phyloP scores from a whole-genome alignment of 2,329 filamentous ascomycete genomes.

The Paraphoma sp. region DNA sequence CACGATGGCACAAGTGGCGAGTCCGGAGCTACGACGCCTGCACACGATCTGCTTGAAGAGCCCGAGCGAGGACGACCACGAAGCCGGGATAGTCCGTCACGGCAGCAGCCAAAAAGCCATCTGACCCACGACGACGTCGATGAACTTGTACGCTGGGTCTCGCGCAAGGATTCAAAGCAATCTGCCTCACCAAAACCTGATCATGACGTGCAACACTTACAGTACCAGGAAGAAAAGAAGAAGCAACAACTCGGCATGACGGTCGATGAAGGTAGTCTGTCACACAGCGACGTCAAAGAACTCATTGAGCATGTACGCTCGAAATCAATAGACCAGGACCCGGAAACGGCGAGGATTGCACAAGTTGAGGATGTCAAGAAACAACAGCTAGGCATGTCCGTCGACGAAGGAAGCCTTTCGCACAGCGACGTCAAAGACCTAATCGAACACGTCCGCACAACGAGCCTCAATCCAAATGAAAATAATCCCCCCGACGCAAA shows the following conservation, averaged over 20 bases:
- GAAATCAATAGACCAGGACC: no score
- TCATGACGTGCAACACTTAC: neutral
- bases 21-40: conserved; percentile 12
- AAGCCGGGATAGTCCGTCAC: conserved; percentile 9
- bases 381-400: conserved; percentile 24
- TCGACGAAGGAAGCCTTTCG: conserved; percentile 23
- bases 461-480: neutral
- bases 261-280: conserved; percentile 21
- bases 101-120: conserved; percentile 11
- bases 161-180: conserved; percentile 19
- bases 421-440: conserved; percentile 14
- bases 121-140: conserved; percentile 30
- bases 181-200: neutral
- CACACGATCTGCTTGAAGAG: conserved; percentile 4
- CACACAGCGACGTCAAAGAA: conserved; percentile 14
- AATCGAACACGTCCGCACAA: neutral
- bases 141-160: conserved; percentile 36
- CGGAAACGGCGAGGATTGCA: no score
- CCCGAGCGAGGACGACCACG: conserved; percentile 15
- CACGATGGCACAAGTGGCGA: conserved; percentile 34
- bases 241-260: conserved; percentile 26
- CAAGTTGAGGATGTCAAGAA: conserved; percentile 16
- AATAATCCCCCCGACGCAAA: neutral
- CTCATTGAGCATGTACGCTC: conserved; percentile 1
- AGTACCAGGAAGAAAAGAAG: conserved; percentile 9